Evolutionary conservation across 2,329 filamentous ascomycete genomes (phyloP).

Genomic region (Xylariaceae sp.): DNA sequence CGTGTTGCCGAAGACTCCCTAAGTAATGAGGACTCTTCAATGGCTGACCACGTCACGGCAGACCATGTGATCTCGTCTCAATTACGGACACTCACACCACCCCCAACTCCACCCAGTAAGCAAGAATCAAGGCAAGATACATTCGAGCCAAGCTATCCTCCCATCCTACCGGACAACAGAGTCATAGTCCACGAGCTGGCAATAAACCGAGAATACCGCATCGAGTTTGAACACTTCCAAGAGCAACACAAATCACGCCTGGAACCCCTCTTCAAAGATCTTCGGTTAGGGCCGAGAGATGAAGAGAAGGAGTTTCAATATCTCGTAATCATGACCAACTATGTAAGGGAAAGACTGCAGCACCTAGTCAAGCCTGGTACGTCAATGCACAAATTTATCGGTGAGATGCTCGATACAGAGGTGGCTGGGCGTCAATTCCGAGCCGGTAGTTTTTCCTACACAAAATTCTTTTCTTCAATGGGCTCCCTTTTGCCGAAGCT

Average conservation of each 20-base stretch:
- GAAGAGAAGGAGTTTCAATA: conserved; percentile 70
- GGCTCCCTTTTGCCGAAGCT: conserved; percentile 76
- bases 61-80: conserved; percentile 48
- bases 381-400: conserved; percentile 75
- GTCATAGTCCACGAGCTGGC: conserved; percentile 79
- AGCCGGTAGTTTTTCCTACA: conserved; percentile 78
- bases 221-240: conserved; percentile 66
- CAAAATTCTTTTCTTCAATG: conserved; percentile 80
- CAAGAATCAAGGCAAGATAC: conserved; percentile 46
- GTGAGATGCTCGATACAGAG: conserved; percentile 76
- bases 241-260: conserved; percentile 60
- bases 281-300: conserved; percentile 68
- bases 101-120: conserved; percentile 54
- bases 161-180: conserved; percentile 73
- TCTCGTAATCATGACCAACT: conserved; percentile 73
- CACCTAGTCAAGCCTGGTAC: conserved; percentile 73
- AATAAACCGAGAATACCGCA: conserved; percentile 78
- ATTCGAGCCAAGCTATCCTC: conserved; percentile 52
- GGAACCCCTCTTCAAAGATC: conserved; percentile 60
- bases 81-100: conserved; percentile 60
- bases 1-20: conserved; percentile 62
- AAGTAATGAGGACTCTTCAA: conserved; percentile 40
- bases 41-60: conserved; percentile 49
- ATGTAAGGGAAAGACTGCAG: conserved; percentile 74
- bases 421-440: conserved; percentile 72